Evolutionary conservation across 1,139 yeast genomes (phyloP), one percentile per base, ranked within the genome.

Genomic region (Suhomyces coccinellae): DNA sequence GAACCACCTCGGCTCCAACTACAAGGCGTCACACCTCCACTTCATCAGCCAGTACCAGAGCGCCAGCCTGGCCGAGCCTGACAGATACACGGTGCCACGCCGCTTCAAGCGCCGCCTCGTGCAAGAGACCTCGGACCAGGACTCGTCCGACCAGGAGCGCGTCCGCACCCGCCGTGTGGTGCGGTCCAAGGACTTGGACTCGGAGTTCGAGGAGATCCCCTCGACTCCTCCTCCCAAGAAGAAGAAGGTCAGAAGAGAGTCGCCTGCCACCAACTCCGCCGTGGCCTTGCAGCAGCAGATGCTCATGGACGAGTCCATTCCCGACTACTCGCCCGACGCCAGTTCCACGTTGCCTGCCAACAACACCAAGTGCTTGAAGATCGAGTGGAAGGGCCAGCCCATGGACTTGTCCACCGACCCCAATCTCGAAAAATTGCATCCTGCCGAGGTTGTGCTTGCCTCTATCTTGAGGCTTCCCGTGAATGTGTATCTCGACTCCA

Each of bases 361-460:
- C 57, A 83, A 83, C 58, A 53, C 67, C 38, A 83, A 85, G 65
- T 81, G 90, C 54, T 75, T 93, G 56, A 85, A 85, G 60, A 87
- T 95, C 39, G 98, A 91, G 62, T 93, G 99, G 99, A 91, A 91
- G 69, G 98, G 98, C 10, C 95, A 90, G 57, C 96, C 97, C 35
- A 89, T 93, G 97, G 95, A 88, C 64, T 76, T 93, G 49, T 74
- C 85, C 12, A 60, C 66, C 33, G 98, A 93, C 65, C 95, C 96
- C 22, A 76, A 87, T 54, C 66, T 77, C 44, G 70, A 71, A 41
- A 77, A 83, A 56, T 73, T 93, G 53, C 97, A 91, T 63, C 97
- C 97, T 0, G 96, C 97, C 2, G 99, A 93, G 67, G 76, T 85
- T n/a, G 74, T 79, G 37, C 73, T 93, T 51, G 98, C 98, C 4